Base-by-base conservation (phyloP, 177 flowering plant species). In the Vitis hybrid region DNA sequence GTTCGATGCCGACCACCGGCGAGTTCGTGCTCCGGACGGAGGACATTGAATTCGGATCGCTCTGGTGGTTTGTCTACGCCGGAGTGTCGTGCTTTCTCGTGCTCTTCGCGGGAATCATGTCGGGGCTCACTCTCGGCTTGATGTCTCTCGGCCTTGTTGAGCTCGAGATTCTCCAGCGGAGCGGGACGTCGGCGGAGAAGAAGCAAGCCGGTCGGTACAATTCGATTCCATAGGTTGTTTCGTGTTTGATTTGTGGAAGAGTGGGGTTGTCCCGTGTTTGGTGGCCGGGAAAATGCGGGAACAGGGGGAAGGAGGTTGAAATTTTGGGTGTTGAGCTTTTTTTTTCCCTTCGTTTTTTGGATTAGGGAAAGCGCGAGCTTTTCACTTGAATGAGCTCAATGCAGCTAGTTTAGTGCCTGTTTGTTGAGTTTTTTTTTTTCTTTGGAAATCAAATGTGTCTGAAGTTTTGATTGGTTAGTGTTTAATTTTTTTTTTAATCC, bases 101-200 rank as follows among this genome's bases (percentile, higher is more conserved):
- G 10, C 80, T 91, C 61, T 91, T 91, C 72, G 94, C 89, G 3
- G 97, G 97, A 2, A 88, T 91, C 59, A 91, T 91, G 94, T 91
- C 97, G 8, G 97, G 97, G 13, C 78, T 91, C 12, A 91, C 97
- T 2, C 76, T 91, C 12, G 97, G 97, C 0, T 72, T 87, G 69
- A 93, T 93, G 98, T 93, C 98, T 1, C 84, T 93, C 19, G 88
- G 94, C 5, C 91, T 82, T 56, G 98, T 93, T 58, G 98, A 93
- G 17, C 94, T 93, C 62, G 98, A 93, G 67, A 91, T 93, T 34
- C 87, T 91, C 7, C 87, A 88, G 74, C 81, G 91, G 2, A 89
- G 97, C 52, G 97, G 98, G 49, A 78, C 92, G 62, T 40, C 79
- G 40, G 21, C 83, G 21, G 97, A 93, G 82, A 89, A 88, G 81